Percentiles rank a stretch among this genome's conserved stretches.
Conservation (phyloP, 2,329 filamentous ascomycete genomes). For the Aspergillus versicolor region DNA sequence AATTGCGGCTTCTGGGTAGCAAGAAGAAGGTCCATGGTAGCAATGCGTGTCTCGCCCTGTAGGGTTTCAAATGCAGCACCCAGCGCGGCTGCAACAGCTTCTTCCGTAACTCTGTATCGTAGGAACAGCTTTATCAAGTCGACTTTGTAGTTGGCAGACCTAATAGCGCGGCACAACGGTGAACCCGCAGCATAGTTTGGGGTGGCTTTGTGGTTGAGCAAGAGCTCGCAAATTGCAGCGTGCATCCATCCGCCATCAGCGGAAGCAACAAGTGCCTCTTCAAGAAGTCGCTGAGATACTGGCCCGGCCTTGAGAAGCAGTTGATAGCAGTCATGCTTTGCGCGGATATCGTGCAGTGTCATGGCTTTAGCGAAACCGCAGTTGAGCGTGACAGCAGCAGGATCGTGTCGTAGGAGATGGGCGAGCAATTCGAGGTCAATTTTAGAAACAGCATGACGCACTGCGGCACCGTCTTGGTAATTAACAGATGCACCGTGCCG, state of each 20-base stretch:
- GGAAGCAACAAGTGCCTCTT: constrained; percentile 6
- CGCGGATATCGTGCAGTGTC: not conserved
- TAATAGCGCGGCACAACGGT: constrained; percentile 5
- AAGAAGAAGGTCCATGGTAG: not conserved
- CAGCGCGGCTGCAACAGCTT: constrained; percentile 1
- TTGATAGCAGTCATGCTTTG: not conserved
- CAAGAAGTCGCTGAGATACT: not conserved
- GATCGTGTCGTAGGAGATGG: not conserved
- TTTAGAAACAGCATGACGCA: constrained; percentile 4
- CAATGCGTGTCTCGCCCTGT: not conserved
- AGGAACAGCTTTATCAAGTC: not conserved
- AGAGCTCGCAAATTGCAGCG: constrained; percentile 2
- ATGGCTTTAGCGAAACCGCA: constrained; percentile 3
- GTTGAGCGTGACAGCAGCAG: not conserved
- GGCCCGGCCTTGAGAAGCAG: constrained; percentile 5
- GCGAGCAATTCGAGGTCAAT: constrained; percentile 1
- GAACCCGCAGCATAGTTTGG: constrained; percentile 2
- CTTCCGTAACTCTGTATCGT: not conserved
- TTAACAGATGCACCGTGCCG: constrained; percentile 5
- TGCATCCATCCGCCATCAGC: constrained; percentile 5
- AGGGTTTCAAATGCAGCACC: constrained; percentile 1
- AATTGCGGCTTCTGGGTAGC: constrained; percentile 1
- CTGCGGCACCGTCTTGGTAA: constrained; percentile 1
- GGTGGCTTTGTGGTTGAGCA: constrained; percentile 1
- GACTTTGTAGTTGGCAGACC: not conserved